Conservation (phyloP, 257 asterid species). For the Ophiorrhiza pumila region DNA sequence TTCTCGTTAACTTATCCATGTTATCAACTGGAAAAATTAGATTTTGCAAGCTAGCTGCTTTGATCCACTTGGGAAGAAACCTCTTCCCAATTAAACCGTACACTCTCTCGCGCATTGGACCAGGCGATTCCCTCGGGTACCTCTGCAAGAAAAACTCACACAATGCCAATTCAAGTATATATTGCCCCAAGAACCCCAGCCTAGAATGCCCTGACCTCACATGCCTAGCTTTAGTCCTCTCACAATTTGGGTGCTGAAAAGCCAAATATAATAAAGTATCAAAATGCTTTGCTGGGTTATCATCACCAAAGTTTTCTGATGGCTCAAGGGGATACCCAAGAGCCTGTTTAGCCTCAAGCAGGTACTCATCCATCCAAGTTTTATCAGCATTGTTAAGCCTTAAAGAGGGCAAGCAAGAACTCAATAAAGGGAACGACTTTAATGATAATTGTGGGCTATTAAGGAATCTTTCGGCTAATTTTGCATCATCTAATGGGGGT, state of each 20-base stretch:
- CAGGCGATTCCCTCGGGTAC: conserved; percentile 94
- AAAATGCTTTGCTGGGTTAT: conserved; percentile 88
- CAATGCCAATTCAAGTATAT: conserved; percentile 73
- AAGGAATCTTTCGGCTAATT: conserved; percentile 73
- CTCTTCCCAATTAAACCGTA: conserved; percentile 89
- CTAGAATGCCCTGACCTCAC: conserved; percentile 85
- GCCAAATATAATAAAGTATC: conserved; percentile 84
- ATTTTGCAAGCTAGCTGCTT: conserved; percentile 87
- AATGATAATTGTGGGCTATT: conserved; percentile 90
- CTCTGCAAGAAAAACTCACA: conserved; percentile 94
- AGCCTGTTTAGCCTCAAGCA: conserved; percentile 89
- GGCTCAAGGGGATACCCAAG: conserved; percentile 90
- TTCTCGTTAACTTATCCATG: conserved; percentile 68
- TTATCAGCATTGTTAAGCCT: conserved; percentile 75
- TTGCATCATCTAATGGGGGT: conserved; percentile 81
- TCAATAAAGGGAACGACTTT: conserved; percentile 77
- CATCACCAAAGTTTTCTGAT: conserved; percentile 68
- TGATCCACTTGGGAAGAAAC: conserved; percentile 78
- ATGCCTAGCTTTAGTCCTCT: conserved; percentile 82
- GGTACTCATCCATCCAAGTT: conserved; percentile 87
- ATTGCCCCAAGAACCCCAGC: conserved; percentile 76
- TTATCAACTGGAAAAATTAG: conserved; percentile 84
- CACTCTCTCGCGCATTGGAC: conserved; percentile 98
- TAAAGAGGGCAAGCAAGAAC: conserved; percentile 84
- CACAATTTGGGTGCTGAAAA: conserved; percentile 90